Percentiles rank a stretch among this genome's conserved stretches.
phyloP scores from a whole-genome alignment of 2,329 filamentous ascomycete species.

The Fusarium redolens region DNA sequence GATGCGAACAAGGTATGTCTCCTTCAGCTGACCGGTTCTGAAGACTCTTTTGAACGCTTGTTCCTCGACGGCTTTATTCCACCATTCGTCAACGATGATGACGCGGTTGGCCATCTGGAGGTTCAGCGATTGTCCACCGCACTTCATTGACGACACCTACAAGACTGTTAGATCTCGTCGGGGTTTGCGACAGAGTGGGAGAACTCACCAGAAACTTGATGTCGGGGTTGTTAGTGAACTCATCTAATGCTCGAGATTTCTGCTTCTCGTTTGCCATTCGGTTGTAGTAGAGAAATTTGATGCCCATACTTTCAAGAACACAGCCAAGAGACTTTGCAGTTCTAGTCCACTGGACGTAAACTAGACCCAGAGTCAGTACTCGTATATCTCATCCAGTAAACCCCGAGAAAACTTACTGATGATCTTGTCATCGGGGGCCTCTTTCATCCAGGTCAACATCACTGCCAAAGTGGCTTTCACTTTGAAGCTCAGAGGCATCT shows the following conservation, averaged over 20 bases:
- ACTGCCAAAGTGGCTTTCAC: slow-evolving; percentile 47
- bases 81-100: slow-evolving; percentile 68
- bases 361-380: slow-evolving; percentile 24
- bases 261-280: slow-evolving; percentile 35
- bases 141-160: slow-evolving; percentile 51
- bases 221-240: slow-evolving; percentile 28
- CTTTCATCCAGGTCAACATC: slow-evolving; percentile 47
- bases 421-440: slow-evolving; percentile 52
- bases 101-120: slow-evolving; percentile 61
- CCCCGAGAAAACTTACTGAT: slow-evolving; percentile 46
- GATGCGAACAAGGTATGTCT: slow-evolving; percentile 69
- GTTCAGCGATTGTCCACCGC: slow-evolving; percentile 55
- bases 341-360: slow-evolving; percentile 52
- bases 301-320: slow-evolving; percentile 45
- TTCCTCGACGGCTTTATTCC: slow-evolving; percentile 70
- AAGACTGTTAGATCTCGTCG: background rate
- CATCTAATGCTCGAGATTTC: slow-evolving; percentile 31
- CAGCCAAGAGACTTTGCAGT: slow-evolving; percentile 51
- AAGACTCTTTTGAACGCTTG: slow-evolving; percentile 72
- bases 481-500: slow-evolving; percentile 47
- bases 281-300: slow-evolving; percentile 54
- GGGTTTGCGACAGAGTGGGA: background rate
- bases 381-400: accelerated
- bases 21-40: slow-evolving; percentile 71
- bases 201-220: slow-evolving; percentile 52